phyloP scores from a whole-genome alignment of 2,329 filamentous ascomycete species.

The Myriosclerotinia scirpicola region DNA sequence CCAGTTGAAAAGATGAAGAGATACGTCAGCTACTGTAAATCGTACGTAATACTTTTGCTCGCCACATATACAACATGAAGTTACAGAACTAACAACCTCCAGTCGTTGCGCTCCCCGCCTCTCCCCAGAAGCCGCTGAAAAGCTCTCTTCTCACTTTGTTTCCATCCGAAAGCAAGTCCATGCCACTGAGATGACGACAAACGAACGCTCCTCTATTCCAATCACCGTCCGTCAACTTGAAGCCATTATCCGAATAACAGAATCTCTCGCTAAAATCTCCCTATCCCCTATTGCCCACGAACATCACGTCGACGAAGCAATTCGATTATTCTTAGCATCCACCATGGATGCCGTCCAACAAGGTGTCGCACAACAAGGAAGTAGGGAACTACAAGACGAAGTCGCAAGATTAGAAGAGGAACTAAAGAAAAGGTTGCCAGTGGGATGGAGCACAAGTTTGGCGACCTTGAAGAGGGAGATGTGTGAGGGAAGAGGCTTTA shows the following conservation, averaged over 20 bases:
- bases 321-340: conserved; percentile 89
- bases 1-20: conserved; percentile 95
- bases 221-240: conserved; percentile 98
- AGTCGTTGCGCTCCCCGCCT: conserved; percentile 91
- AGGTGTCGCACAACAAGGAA: conserved; percentile 72
- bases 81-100: conserved; percentile 25
- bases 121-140: conserved; percentile 87
- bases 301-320: conserved; percentile 93
- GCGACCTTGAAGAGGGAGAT: conserved; percentile 86
- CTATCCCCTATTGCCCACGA: conserved; percentile 86
- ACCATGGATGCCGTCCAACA: conserved; percentile 98
- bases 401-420: conserved; percentile 85
- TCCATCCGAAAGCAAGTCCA: conserved; percentile 94
- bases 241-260: conserved; percentile 94
- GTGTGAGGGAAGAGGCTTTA: conserved; percentile 87
- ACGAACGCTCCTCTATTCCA: conserved; percentile 87
- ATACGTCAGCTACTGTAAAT: conserved; percentile 96
- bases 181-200: conserved; percentile 83
- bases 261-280: conserved; percentile 88
- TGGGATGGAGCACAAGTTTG: conserved; percentile 92
- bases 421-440: conserved; percentile 80
- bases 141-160: conserved; percentile 95
- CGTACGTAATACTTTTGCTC: conserved; percentile 55
- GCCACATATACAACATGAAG: background rate
- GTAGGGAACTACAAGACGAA: conserved; percentile 88